Evolutionary conservation across 2,329 filamentous ascomycete genomes (phyloP).

Genomic region (Calonectria pauciramosa): DNA sequence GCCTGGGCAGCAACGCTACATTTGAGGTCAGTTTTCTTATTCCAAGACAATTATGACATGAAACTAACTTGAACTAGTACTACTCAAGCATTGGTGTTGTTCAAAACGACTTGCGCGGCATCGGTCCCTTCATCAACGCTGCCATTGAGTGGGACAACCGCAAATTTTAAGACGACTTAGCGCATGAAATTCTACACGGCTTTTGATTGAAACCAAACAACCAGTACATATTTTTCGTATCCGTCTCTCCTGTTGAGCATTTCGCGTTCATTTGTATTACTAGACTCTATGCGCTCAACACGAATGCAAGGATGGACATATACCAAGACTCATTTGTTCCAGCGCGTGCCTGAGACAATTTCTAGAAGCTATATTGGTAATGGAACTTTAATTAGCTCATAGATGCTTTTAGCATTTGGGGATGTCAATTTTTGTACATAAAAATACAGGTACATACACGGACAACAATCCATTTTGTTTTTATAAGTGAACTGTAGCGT

Average conservation of each 20-base stretch:
- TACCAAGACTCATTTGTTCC: neutral
- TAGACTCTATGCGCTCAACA: neutral
- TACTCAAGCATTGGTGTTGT: constrained; percentile 45
- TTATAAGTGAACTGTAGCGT: neutral
- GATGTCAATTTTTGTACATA: neutral
- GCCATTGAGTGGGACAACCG: constrained; percentile 46
- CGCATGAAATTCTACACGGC: neutral
- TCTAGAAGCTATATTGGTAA: neutral
- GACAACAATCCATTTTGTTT: neutral
- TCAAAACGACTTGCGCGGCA: constrained; percentile 46
- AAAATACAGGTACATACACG: neutral
- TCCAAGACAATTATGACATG: accelerated
- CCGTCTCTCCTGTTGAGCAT: neutral
- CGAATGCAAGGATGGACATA: neutral
- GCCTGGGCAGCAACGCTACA: constrained; percentile 61
- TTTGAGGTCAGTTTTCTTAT: constrained; percentile 58
- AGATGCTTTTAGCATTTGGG: neutral
- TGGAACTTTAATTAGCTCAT: neutral
- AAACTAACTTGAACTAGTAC: constrained; percentile 35
- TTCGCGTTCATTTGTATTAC: neutral
- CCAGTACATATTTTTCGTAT: neutral
- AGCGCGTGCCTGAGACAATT: neutral
- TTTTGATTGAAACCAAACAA: neutral
- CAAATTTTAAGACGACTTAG: neutral
- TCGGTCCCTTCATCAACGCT: constrained; percentile 48